Percentiles rank a stretch among this genome's conserved stretches.
phyloP scores from a whole-genome alignment of 2,329 filamentous ascomycete species.

The Ophiostoma sp. region DNA sequence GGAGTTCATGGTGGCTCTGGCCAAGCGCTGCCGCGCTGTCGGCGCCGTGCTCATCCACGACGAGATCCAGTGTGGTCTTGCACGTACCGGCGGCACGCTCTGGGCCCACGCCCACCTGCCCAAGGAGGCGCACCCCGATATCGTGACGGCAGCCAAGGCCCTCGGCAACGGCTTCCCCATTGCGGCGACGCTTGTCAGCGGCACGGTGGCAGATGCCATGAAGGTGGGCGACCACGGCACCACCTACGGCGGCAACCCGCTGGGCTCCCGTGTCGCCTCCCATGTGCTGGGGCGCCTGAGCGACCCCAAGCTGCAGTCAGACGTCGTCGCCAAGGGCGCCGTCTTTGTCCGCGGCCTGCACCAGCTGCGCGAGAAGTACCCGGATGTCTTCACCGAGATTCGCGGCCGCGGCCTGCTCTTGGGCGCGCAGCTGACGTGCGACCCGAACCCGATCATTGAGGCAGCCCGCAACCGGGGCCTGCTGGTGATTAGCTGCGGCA shows the following conservation, averaged over 20 bases:
- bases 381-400: conserved; percentile 68
- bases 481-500: conserved; percentile 86
- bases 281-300: conserved; percentile 75
- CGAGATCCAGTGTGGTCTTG: conserved; percentile 93
- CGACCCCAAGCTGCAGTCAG: conserved; percentile 61
- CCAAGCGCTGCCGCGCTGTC: conserved; percentile 75
- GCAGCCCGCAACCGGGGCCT: conserved; percentile 83
- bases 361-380: conserved; percentile 47
- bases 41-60: conserved; percentile 89
- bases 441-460: conserved; percentile 69
- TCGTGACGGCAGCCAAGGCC: conserved; percentile 91
- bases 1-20: conserved; percentile 80
- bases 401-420: conserved; percentile 80
- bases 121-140: conserved; percentile 79
- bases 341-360: conserved; percentile 47
- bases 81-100: conserved; percentile 70
- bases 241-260: conserved; percentile 87
- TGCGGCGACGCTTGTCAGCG: conserved; percentile 64
- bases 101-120: conserved; percentile 82
- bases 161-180: conserved; percentile 96
- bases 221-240: conserved; percentile 76
- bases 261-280: conserved; percentile 77
- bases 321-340: conserved; percentile 60
- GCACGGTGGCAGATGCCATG: conserved; percentile 60
- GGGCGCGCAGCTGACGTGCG: conserved; percentile 72